phyloP scores from a whole-genome alignment of 2,329 filamentous ascomycete species.

The Leptoxyphium fumago region DNA sequence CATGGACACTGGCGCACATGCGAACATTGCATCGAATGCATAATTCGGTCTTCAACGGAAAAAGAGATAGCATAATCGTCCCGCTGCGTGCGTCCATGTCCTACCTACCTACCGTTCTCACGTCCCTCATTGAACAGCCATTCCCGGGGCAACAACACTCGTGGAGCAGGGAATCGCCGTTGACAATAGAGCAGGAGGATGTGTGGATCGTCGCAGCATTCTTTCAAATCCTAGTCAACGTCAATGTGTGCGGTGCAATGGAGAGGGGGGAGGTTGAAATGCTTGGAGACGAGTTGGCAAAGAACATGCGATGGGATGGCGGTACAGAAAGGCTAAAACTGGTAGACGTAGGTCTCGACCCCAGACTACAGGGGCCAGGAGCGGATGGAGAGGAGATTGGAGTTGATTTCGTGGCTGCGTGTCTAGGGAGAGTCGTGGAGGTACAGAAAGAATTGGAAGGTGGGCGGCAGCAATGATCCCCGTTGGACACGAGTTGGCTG shows the following conservation, averaged over 20 bases:
- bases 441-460: not conserved
- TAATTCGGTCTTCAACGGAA: slow-evolving; percentile 15
- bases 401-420: slow-evolving; percentile 1
- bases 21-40: slow-evolving; percentile 23
- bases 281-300: slow-evolving; percentile 15
- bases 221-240: slow-evolving; percentile 15
- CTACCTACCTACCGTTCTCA: not conserved
- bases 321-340: not conserved
- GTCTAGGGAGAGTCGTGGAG: not conserved
- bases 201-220: slow-evolving; percentile 18
- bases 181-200: slow-evolving; percentile 11
- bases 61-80: slow-evolving; percentile 15
- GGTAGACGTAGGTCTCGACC: not conserved
- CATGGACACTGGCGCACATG: slow-evolving; percentile 22
- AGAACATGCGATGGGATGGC: slow-evolving; percentile 8
- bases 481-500: no score
- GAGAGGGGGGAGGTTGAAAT: slow-evolving; percentile 13
- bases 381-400: slow-evolving; percentile 6
- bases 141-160: not conserved
- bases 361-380: slow-evolving; percentile 3
- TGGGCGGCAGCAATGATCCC: not conserved
- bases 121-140: not conserved
- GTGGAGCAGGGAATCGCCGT: not conserved
- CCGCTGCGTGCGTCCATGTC: slow-evolving; percentile 2
- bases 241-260: slow-evolving; percentile 9